Evolutionary conservation across 2,329 filamentous ascomycete genomes (phyloP).

Genomic region (Trichocomaceae sp.): DNA sequence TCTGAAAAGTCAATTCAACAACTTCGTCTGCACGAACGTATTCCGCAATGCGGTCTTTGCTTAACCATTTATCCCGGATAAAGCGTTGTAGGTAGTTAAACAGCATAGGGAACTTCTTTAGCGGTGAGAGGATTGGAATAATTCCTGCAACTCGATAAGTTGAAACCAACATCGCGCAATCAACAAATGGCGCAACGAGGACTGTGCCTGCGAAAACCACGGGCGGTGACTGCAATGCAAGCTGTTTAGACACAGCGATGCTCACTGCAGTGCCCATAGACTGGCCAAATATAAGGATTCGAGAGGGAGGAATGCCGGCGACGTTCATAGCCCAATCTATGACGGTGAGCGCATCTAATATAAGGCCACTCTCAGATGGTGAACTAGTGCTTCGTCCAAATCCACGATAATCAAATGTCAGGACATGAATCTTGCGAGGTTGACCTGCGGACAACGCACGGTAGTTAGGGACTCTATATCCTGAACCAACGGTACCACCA

Average conservation of each 20-base stretch:
- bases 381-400: conserved; percentile 50
- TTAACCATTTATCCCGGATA: conserved; percentile 48
- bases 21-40: conserved; percentile 32
- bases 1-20: no score
- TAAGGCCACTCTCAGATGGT: conserved; percentile 51
- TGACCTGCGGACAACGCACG: conserved; percentile 48
- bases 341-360: conserved; percentile 48
- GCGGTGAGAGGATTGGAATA: conserved; percentile 49
- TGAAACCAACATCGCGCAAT: conserved; percentile 48
- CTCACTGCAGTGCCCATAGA: conserved; percentile 53
- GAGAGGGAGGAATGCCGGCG: conserved; percentile 47
- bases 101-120: conserved; percentile 44
- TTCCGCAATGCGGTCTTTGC: conserved; percentile 43
- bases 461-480: conserved; percentile 45
- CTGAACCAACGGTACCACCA: conserved; percentile 51
- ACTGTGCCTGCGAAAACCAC: conserved; percentile 50
- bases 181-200: conserved; percentile 52
- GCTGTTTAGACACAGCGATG: conserved; percentile 40
- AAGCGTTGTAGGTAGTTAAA: conserved; percentile 44
- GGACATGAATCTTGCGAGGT: conserved; percentile 46
- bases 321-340: conserved; percentile 50
- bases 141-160: conserved; percentile 53
- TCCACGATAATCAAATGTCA: conserved; percentile 55
- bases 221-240: conserved; percentile 37
- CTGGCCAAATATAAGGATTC: conserved; percentile 55